Percentiles rank a stretch among this genome's conserved stretches.
Conservation (phyloP, 345 rosid species). For the Brassica rapa region DNA sequence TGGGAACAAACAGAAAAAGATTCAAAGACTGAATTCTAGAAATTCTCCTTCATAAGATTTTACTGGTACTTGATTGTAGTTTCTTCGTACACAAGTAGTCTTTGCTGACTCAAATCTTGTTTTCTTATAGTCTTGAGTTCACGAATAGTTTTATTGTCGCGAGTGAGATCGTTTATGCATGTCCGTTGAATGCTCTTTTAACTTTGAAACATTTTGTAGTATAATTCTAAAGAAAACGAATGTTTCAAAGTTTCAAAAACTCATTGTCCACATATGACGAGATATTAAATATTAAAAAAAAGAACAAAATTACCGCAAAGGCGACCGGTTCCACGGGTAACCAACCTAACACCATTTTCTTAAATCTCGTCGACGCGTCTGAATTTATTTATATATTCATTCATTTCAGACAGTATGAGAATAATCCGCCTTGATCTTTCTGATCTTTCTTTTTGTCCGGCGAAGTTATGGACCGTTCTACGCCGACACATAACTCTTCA, state of each 20-base stretch:
- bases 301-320: slow-evolving; percentile 17
- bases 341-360: slow-evolving; percentile 33
- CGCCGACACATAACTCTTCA: slow-evolving; percentile 34
- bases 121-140: neutral
- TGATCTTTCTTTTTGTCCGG: neutral
- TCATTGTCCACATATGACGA: neutral
- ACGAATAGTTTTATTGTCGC: neutral
- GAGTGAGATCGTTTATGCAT: slow-evolving; percentile 1
- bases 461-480: slow-evolving; percentile 26
- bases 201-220: slow-evolving; percentile 22
- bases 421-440: neutral
- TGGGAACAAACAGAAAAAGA: neutral
- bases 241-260: slow-evolving; percentile 9
- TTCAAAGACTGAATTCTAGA: neutral
- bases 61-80: neutral
- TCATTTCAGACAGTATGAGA: slow-evolving; percentile 19
- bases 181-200: slow-evolving; percentile 22
- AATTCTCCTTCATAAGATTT: neutral
- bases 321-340: slow-evolving; percentile 34
- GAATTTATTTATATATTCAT: slow-evolving; percentile 8
- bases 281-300: neutral
- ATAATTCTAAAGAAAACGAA: slow-evolving; percentile 6
- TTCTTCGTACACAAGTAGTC: neutral
- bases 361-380: slow-evolving; percentile 20
- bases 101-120: neutral